Percentiles rank a stretch among this genome's conserved stretches.
Evolutionary conservation across 805 yeast species (phyloP).

Genomic region (Candida cerambycidarum): DNA sequence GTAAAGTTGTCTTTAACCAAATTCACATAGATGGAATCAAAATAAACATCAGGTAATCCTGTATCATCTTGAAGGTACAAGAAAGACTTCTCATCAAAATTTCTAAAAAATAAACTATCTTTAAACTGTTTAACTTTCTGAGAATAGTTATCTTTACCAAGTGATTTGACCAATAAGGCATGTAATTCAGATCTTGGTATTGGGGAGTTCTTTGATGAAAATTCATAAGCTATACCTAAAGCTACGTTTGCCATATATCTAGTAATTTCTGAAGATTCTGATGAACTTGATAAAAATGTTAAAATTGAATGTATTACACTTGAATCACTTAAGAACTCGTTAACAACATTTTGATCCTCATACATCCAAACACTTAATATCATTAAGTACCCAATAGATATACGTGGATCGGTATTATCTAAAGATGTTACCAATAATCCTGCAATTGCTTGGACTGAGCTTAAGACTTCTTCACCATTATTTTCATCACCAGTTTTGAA

Average conservation of each 20-base stretch:
- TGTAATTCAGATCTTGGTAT: slow-evolving; percentile 59
- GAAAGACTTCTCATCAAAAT: slow-evolving; percentile 52
- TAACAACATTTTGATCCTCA: slow-evolving; percentile 73
- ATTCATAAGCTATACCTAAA: slow-evolving; percentile 79
- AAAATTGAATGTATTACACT: slow-evolving; percentile 67
- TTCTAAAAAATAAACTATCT: slow-evolving; percentile 53
- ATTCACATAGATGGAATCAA: slow-evolving; percentile 61
- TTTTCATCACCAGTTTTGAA: slow-evolving; percentile 58
- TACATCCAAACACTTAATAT: slow-evolving; percentile 73
- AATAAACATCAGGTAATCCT: slow-evolving; percentile 84
- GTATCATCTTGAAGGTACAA: slow-evolving; percentile 66
- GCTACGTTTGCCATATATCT: slow-evolving; percentile 74
- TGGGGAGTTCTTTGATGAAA: slow-evolving; percentile 62
- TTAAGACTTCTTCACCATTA: slow-evolving; percentile 67
- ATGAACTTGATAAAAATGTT: slow-evolving; percentile 54
- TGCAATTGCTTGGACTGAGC: slow-evolving; percentile 71
- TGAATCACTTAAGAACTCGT: slow-evolving; percentile 69
- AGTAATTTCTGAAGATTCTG: slow-evolving; percentile 51
- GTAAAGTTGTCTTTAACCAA: slow-evolving; percentile 67
- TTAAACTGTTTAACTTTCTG: slow-evolving; percentile 72
- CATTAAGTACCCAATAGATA: slow-evolving; percentile 75
- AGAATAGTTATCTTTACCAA: slow-evolving; percentile 79
- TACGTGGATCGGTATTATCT: slow-evolving; percentile 64
- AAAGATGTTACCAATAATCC: slow-evolving; percentile 70
- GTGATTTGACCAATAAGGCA: slow-evolving; percentile 59